Conservation (phyloP, 2,329 filamentous ascomycete genomes). For the Tolypocladium cylindrosporum region DNA sequence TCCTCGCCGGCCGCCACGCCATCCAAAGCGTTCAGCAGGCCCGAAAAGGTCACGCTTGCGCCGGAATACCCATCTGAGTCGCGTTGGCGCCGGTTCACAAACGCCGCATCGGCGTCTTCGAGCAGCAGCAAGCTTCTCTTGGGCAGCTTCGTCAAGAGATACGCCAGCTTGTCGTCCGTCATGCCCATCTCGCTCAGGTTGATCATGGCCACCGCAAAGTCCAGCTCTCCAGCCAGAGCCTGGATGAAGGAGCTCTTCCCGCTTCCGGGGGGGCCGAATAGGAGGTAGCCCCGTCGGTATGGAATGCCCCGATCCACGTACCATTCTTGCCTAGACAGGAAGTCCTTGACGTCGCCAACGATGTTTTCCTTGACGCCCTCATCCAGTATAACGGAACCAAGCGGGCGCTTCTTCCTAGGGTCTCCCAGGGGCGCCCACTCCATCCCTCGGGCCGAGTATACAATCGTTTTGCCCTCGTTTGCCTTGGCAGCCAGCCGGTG, state of each 20-base stretch:
- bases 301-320: constrained; percentile 93
- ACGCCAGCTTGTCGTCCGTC: constrained; percentile 81
- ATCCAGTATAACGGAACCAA: constrained; percentile 81
- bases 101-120: constrained; percentile 88
- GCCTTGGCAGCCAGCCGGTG: constrained; percentile 68
- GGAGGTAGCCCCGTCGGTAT: constrained; percentile 78
- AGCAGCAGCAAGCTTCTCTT: constrained; percentile 72
- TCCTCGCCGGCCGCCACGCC: constrained; percentile 94
- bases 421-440: constrained; percentile 81
- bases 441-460: constrained; percentile 77
- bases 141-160: constrained; percentile 76
- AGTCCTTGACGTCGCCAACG: constrained; percentile 72
- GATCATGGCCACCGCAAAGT: constrained; percentile 86
- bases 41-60: constrained; percentile 88
- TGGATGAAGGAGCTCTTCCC: constrained; percentile 97
- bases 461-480: constrained; percentile 84
- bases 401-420: constrained; percentile 73
- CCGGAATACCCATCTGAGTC: constrained; percentile 78
- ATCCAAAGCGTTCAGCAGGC: constrained; percentile 75
- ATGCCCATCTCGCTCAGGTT: constrained; percentile 85
- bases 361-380: constrained; percentile 74
- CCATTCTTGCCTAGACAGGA: constrained; percentile 71
- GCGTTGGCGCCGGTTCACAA: constrained; percentile 67
- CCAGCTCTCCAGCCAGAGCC: constrained; percentile 81
- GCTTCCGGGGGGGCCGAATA: constrained; percentile 82